These are phyloP conservation scores for Neurospora sp. DNA, from an alignment of 495 filamentous ascomycete genomes.

Conservation along the genomic window DNA sequence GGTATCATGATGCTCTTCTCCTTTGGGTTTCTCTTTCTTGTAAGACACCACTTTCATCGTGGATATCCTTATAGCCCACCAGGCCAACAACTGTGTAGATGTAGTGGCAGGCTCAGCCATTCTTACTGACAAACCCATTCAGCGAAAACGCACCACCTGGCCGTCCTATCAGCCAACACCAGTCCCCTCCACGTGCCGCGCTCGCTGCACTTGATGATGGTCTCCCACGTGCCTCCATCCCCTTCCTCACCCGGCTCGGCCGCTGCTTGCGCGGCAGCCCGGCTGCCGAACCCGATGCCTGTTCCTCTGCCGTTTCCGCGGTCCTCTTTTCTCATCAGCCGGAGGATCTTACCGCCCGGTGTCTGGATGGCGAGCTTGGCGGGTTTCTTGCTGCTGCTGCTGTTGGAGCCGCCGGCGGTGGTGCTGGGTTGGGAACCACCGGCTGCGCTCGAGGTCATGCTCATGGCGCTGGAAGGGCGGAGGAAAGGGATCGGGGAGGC, in stretches of 20 bases:
- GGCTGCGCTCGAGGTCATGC: slow-evolving; percentile 58
- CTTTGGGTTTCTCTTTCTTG: neutral
- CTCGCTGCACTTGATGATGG: slow-evolving; percentile 93
- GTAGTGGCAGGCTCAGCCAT: slow-evolving; percentile 1
- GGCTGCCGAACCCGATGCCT: slow-evolving; percentile 21
- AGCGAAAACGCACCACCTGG: slow-evolving; percentile 95
- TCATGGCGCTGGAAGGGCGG: slow-evolving; percentile 71
- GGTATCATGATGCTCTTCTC: too few species aligned
- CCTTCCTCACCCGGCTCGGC: slow-evolving; percentile 44
- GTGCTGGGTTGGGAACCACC: slow-evolving; percentile 44
- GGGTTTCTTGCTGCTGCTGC: slow-evolving; percentile 53
- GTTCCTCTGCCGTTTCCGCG: slow-evolving; percentile 33
- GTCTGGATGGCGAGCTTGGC: slow-evolving; percentile 94
- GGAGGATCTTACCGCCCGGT: slow-evolving; percentile 87
- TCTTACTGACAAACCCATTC: slow-evolving; percentile 64
- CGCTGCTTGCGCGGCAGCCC: slow-evolving; percentile 29
- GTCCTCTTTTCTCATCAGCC: slow-evolving; percentile 83
- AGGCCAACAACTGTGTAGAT: too few species aligned
- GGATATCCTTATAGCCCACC: neutral
- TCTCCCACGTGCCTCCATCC: slow-evolving; percentile 88
- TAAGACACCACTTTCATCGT: neutral
- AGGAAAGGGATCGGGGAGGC: slow-evolving; percentile 59
- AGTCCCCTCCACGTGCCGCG: slow-evolving; percentile 83
- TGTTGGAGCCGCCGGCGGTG: slow-evolving; percentile 25
- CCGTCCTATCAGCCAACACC: slow-evolving; percentile 89